Base-by-base conservation (phyloP, 345 rosid genomes). In the Citrus inodora region DNA sequence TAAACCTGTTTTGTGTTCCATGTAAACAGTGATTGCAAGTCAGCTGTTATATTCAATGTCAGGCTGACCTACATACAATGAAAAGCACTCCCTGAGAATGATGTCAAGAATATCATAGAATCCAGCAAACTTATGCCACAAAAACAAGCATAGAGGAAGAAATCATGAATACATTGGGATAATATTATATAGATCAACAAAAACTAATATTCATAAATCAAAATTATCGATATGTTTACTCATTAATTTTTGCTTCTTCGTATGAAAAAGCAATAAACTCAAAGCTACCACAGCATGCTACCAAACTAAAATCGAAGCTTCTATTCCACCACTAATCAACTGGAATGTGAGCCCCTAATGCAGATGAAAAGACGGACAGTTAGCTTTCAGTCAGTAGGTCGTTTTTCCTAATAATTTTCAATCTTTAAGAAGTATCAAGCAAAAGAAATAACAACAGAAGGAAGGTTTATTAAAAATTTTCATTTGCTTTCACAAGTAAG, bases 1-100 rank as follows among this genome's bases (percentile, higher is more conserved):
- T 74, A 78, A 81, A 97, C 99, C 98, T 94, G 98, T 80, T 97
- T 94, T 4, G 99, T 94, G 89, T 97, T 97, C 99, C 99, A 94
- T 60, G 98, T 93, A 82, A 94, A 97, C 27, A 94, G 76, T 55
- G 99, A 90, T 81, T 92, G 94, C 66, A 97, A 84, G 76, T 97
- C 95, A 19, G 97, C 98, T 25, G 94, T 61, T 83, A 97, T 89
- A 80, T 97, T 95, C 89, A 97, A 66, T 17, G 92, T 91, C 84
- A 97, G 76, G 90, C 97, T 93, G 78, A 97, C 97, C 99, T 96
- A 76, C 78, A 89, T 67, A 68, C 71, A 73, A 76, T 60, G 62
- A 82, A 73, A 82, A 32, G n/a, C 32, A 37, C 30, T 10, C n/a
- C 35, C 9, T 80, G 68, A 70, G 78, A 70, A 32, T 51, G 24